Percentiles rank a stretch among this genome's conserved stretches.
phyloP scores from a whole-genome alignment of 2,329 filamentous ascomycete genomes.

The Ophiognomonia clavigignenti-juglandacearum region DNA sequence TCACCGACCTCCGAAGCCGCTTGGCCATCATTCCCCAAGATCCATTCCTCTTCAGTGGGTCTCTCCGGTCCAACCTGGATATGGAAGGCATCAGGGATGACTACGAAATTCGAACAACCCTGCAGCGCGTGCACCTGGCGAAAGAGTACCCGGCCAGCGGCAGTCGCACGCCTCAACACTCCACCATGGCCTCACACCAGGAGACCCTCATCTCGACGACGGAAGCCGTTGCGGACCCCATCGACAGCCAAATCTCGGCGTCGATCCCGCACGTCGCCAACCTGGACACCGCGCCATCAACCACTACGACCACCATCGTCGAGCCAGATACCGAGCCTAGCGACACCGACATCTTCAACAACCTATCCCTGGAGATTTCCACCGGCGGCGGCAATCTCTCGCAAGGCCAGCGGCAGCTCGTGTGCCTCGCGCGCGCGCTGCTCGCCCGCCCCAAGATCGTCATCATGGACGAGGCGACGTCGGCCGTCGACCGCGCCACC shows the following conservation, averaged over 20 bases:
- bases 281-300: conserved; percentile 1
- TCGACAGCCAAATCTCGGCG: background rate
- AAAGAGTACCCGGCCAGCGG: conserved; percentile 34
- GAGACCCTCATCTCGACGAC: conserved; percentile 17
- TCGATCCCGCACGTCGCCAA: background rate
- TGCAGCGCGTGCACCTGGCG: conserved; percentile 58
- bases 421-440: conserved; percentile 24
- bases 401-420: too few relatives aligned
- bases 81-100: conserved; percentile 58
- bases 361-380: conserved; percentile 27
- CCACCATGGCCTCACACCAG: conserved; percentile 13
- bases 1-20: conserved; percentile 55
- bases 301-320: background rate
- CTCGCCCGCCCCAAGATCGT: conserved; percentile 36
- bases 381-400: conserved; percentile 25
- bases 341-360: conserved; percentile 25
- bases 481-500: conserved; percentile 51
- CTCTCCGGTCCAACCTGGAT: conserved; percentile 58
- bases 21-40: conserved; percentile 65
- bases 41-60: conserved; percentile 61
- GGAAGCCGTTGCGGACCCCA: conserved; percentile 8
- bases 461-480: conserved; percentile 37
- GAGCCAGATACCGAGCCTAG: conserved; percentile 1
- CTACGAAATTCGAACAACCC: conserved; percentile 53
- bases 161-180: conserved; percentile 24